These are phyloP conservation scores for Dactylella cylindrospora DNA, from an alignment of 2,329 filamentous ascomycete genomes.

Conservation along the genomic window DNA sequence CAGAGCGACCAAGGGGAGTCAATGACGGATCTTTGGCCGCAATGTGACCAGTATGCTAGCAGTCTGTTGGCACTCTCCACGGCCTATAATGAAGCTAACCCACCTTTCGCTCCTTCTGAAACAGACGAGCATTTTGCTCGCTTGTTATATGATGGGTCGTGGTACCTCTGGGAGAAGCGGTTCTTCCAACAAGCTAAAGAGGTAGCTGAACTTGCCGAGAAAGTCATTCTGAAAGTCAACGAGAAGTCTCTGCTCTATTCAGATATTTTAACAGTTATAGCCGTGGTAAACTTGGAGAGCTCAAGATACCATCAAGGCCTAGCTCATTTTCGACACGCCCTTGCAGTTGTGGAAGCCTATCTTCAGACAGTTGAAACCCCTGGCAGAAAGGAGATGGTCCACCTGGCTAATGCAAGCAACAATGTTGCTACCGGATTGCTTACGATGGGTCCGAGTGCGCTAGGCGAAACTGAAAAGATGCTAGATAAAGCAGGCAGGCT, in stretches of 20 bases:
- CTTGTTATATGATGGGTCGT: conserved; percentile 1
- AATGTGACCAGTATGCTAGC: conserved; percentile 2
- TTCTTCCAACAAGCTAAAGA: not conserved
- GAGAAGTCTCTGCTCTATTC: not conserved
- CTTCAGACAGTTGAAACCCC: not conserved
- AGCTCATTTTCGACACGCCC: not conserved
- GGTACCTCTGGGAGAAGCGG: conserved; percentile 7
- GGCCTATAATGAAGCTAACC: not conserved
- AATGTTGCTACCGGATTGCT: conserved; percentile 8
- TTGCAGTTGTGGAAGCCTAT: too few species aligned
- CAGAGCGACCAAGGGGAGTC: not conserved
- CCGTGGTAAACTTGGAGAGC: conserved; percentile 6
- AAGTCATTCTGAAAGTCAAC: not conserved
- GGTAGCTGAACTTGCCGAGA: not conserved
- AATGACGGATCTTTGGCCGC: not conserved
- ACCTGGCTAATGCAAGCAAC: conserved; percentile 2
- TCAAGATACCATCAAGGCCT: conserved; percentile 2
- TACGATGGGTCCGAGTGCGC: not conserved
- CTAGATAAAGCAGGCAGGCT: not conserved
- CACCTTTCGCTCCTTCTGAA: not conserved
- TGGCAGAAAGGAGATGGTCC: conserved; percentile 2
- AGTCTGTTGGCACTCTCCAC: not conserved
- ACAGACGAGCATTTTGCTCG: conserved; percentile 2
- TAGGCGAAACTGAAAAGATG: not conserved
- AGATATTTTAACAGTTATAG: conserved; percentile 5